Evolutionary conservation across 345 rosid genomes (phyloP), one percentile per base, ranked within the genome.

Genomic region (Gossypium bickii): DNA sequence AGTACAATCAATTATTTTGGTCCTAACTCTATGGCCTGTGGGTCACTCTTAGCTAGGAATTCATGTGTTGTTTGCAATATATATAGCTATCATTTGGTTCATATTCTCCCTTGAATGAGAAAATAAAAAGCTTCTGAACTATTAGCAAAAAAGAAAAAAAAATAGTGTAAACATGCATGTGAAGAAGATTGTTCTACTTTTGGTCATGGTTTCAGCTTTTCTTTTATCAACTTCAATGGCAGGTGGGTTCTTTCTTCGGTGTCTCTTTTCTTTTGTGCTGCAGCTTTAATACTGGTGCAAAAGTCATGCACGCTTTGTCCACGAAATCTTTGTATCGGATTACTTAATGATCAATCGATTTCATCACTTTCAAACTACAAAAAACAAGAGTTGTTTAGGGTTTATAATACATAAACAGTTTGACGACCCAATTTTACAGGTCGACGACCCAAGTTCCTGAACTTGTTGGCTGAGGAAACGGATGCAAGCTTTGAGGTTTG

Each of bases 401-500:
- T 5, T 5, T 34, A 34, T 1, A 5, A 34, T 34, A 34, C 41
- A 5, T 5, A 34, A 34, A 34, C 7, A 34, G 41, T 34, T 34
- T 34, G 41, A 34, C 41, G 41, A 34, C 41, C 7, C 7, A 34
- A 34, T 45, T 71, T 67, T 79, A 72, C 86, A 89, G 97, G 86
- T 45, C 79, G 88, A 80, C 25, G 65, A 80, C 78, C 86, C 67
- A 82, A 79, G 72, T 57, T 79, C 25, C 56, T 52, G 29, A 72
- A 77, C 38, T 44, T 67, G 74, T 64, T 64, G 64, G 81, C 68
- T 18, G 61, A 78, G 11, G 72, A 13, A 75, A 67, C 16, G 5
- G 80, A 76, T 62, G 79, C 75, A 55, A 77, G 72, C 65, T 47
- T 63, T 7, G 82, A 82, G 89, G 89, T 84, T 75, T 66, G 41